Evolutionary conservation across 768 basidiomycete species (phyloP).

Genomic region (Russula earlei): DNA sequence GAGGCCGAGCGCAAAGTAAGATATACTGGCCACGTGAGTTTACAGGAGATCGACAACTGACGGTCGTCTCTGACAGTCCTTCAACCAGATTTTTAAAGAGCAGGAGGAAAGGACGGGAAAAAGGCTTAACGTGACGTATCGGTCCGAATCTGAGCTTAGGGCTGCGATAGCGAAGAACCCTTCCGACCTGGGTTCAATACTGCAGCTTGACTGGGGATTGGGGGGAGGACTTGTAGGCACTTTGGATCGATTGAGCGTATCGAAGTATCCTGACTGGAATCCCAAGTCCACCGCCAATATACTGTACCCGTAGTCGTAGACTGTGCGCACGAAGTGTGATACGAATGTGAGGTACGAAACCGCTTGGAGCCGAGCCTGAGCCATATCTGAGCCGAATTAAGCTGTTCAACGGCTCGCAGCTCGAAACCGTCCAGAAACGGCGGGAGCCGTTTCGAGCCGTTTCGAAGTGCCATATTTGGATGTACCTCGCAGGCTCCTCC

Average conservation of each 20-base stretch:
- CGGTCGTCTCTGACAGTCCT: background rate
- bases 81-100: slow-evolving; percentile 20
- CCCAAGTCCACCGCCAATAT: slow-evolving; percentile 11
- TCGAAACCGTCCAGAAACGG: no score
- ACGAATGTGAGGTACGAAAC: no score
- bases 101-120: slow-evolving; percentile 13
- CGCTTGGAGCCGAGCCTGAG: no score
- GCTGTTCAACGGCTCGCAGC: no score
- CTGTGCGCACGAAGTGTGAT: no score
- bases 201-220: slow-evolving; percentile 12
- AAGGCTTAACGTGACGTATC: slow-evolving; percentile 13
- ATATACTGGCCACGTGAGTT: background rate
- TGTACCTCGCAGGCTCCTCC: no score
- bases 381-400: no score
- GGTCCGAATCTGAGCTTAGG: slow-evolving; percentile 8
- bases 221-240: slow-evolving; percentile 11
- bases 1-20: slow-evolving; percentile 18
- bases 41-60: background rate
- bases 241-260: slow-evolving; percentile 3
- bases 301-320: background rate
- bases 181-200: background rate
- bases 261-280: slow-evolving; percentile 18
- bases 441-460: no score
- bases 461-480: no score
- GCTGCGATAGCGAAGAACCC: slow-evolving; percentile 7